phyloP scores from a whole-genome alignment of 345 rosid genomes.

The Eucalyptus pauciflora region DNA sequence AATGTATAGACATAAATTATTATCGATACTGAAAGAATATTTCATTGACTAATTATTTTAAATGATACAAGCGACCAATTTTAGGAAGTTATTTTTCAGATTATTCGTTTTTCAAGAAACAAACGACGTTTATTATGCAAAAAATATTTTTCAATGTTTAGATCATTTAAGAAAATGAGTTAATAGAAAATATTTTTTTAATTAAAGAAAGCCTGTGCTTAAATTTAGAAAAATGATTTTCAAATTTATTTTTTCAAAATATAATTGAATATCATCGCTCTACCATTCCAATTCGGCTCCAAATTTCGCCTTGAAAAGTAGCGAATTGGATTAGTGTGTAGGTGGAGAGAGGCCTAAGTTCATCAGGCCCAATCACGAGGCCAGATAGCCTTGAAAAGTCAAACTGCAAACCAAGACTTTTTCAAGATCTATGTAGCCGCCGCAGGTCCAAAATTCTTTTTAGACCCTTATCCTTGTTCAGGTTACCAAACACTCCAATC shows the following conservation, averaged over 20 bases:
- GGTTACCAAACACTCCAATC: not conserved
- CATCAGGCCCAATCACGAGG: not conserved
- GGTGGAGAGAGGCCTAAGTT: not conserved
- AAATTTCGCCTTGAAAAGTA: not conserved
- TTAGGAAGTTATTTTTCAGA: not conserved
- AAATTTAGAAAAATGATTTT: too few relatives aligned
- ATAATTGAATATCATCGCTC: not conserved
- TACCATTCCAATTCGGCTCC: not conserved
- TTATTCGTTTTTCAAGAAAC: not conserved
- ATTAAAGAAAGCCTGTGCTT: not conserved
- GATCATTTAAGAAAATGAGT: too few relatives aligned
- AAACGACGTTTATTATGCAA: accelerated
- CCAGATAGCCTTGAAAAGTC: not conserved
- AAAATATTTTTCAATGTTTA: too few relatives aligned
- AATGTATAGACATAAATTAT: not conserved
- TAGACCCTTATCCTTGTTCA: too few relatives aligned
- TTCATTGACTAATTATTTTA: not conserved
- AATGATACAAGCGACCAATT: not conserved
- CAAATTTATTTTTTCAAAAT: too few relatives aligned
- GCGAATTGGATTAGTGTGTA: not conserved
- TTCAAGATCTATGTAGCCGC: not conserved
- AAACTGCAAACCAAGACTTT: not conserved
- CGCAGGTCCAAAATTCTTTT: not conserved
- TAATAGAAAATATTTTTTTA: accelerated
- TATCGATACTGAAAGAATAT: accelerated